Evolutionary conservation across 306 rosid genomes (phyloP).

Genomic region (Psophocarpus tetragonolobus): DNA sequence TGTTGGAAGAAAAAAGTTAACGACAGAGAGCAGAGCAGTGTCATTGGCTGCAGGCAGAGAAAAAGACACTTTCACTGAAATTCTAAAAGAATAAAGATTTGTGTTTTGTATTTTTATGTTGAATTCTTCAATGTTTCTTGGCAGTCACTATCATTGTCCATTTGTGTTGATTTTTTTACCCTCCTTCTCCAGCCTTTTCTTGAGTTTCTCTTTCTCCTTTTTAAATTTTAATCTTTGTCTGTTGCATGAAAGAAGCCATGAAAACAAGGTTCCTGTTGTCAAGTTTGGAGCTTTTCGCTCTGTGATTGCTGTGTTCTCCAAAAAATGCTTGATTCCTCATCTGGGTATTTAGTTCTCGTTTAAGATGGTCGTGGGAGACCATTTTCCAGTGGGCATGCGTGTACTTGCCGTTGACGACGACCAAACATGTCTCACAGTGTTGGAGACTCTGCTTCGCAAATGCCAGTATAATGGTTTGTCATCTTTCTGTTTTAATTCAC

Average conservation of each 20-base stretch:
- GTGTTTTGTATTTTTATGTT: not conserved
- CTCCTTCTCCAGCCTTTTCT: not conserved
- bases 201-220: not conserved
- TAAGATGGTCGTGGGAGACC: conserved; percentile 48
- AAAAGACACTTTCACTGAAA: not conserved
- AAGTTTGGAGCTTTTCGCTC: conserved; percentile 30
- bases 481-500: not conserved
- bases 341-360: conserved; percentile 19
- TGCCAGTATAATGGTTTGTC: conserved; percentile 82
- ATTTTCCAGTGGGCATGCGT: conserved; percentile 84
- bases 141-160: not conserved
- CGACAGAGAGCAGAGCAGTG: not conserved
- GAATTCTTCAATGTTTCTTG: not conserved
- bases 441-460: conserved; percentile 68
- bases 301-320: conserved; percentile 15
- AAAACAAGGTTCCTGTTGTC: not conserved
- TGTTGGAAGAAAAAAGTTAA: conserved; percentile 8
- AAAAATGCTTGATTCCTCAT: conserved; percentile 20
- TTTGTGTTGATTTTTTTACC: not conserved
- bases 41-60: not conserved
- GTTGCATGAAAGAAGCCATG: not conserved
- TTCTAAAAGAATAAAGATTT: conserved; percentile 13
- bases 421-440: conserved; percentile 63
- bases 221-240: not conserved
- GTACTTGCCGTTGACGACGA: conserved; percentile 89